Conservation (phyloP, 1,139 yeast genomes). For the Kazachstania sp. region DNA sequence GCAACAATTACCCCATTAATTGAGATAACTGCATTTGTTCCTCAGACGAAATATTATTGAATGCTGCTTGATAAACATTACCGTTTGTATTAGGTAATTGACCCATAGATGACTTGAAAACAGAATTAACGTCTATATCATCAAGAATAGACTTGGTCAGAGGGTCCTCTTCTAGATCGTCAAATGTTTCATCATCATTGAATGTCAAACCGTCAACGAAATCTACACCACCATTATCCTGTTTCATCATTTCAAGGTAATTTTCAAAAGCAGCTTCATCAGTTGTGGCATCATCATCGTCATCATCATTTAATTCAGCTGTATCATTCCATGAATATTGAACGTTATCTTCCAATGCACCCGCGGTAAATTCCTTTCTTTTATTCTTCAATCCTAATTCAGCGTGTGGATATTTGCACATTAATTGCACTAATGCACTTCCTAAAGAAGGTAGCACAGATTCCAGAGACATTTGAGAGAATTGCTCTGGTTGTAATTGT, state of each 20-base stretch:
- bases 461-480: slow-evolving; percentile 26
- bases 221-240: slow-evolving; percentile 38
- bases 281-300: slow-evolving; percentile 32
- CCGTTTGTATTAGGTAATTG: slow-evolving; percentile 30
- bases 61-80: slow-evolving; percentile 31
- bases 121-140: slow-evolving; percentile 51
- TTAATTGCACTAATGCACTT: slow-evolving; percentile 39
- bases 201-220: slow-evolving; percentile 33
- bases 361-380: slow-evolving; percentile 42
- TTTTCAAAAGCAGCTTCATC: slow-evolving; percentile 35
- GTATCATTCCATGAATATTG: slow-evolving; percentile 28
- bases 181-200: slow-evolving; percentile 39
- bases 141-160: slow-evolving; percentile 73
- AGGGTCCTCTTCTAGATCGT: slow-evolving; percentile 70
- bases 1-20: background rate
- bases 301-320: slow-evolving; percentile 24
- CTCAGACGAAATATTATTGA: slow-evolving; percentile 29
- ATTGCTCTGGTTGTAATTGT: slow-evolving; percentile 25
- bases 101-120: slow-evolving; percentile 37
- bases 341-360: slow-evolving; percentile 34
- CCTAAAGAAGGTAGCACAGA: slow-evolving; percentile 35
- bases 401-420: slow-evolving; percentile 63
- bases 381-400: slow-evolving; percentile 55
- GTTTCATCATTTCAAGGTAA: slow-evolving; percentile 39
- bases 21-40: slow-evolving; percentile 29